phyloP scores from a whole-genome alignment of 768 basidiomycete species.

The Pholiota microspora region DNA sequence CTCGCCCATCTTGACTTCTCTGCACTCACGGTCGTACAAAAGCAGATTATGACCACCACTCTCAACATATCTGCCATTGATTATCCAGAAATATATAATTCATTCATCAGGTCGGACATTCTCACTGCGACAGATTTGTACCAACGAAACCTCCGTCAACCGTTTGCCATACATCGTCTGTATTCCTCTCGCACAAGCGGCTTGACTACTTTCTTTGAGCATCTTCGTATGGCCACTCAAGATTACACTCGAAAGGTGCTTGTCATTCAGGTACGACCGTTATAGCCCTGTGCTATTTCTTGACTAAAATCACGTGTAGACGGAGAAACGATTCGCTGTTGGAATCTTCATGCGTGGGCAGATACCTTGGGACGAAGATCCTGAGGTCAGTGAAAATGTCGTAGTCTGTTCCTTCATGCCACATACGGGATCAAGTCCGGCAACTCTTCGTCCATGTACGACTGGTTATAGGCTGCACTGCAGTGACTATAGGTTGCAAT shows the following conservation, averaged over 20 bases:
- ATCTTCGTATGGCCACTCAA: conserved; percentile 51
- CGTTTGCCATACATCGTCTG: conserved; percentile 56
- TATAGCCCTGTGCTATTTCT: background rate
- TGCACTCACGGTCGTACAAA: conserved; percentile 51
- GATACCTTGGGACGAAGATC: conserved; percentile 58
- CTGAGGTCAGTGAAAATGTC: conserved; percentile 55
- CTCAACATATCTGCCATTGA: conserved; percentile 38
- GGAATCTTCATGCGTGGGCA: conserved; percentile 64
- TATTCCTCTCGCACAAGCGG: conserved; percentile 57
- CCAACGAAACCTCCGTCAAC: conserved; percentile 46
- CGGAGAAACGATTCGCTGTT: conserved; percentile 58
- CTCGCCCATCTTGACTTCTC: conserved; percentile 54
- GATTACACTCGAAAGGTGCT: conserved; percentile 60
- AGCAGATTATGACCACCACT: conserved; percentile 45
- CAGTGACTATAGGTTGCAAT: conserved; percentile 52
- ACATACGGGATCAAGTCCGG: conserved; percentile 42
- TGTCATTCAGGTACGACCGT: conserved; percentile 46
- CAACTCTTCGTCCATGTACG: conserved; percentile 49
- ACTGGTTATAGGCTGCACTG: conserved; percentile 56
- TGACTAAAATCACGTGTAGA: conserved; percentile 30
- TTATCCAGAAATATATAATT: conserved; percentile 60
- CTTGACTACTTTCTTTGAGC: conserved; percentile 58
- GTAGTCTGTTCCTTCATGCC: conserved; percentile 65
- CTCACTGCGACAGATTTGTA: conserved; percentile 49
- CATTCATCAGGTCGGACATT: conserved; percentile 59